phyloP scores from a whole-genome alignment of 805 yeast species.

The Lipomyces oligophaga region DNA sequence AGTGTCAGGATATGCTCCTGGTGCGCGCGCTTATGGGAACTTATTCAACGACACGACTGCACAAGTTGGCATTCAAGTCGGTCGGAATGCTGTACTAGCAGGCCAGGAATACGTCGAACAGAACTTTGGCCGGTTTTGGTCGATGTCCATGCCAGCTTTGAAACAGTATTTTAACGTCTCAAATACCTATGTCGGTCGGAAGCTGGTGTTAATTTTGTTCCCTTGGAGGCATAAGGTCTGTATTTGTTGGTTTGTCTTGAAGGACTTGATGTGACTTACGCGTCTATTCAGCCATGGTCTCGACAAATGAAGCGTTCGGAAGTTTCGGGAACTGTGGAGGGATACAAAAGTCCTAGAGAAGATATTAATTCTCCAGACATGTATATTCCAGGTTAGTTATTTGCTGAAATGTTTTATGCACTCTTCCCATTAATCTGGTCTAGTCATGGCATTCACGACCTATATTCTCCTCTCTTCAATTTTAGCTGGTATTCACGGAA shows the following conservation, averaged over 20 bases:
- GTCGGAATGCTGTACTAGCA: constrained; percentile 76
- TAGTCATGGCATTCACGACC: constrained; percentile 80
- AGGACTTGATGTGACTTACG: constrained; percentile 6
- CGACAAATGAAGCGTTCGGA: constrained; percentile 38
- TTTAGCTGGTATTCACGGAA: constrained; percentile 79
- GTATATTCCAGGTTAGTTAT: constrained; percentile 62
- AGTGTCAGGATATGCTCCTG: constrained; percentile 5
- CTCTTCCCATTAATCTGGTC: neutral
- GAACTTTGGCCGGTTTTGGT: constrained; percentile 52
- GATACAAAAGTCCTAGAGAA: constrained; percentile 71
- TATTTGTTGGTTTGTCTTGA: constrained; percentile 37
- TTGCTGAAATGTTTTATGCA: neutral
- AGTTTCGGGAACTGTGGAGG: constrained; percentile 40
- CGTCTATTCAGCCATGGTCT: constrained; percentile 22
- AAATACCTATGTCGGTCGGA: constrained; percentile 75
- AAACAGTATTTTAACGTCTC: constrained; percentile 90
- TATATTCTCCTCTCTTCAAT: constrained; percentile 81
- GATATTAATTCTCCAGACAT: constrained; percentile 95
- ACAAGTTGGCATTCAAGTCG: constrained; percentile 81
- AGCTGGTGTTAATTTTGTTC: constrained; percentile 67
- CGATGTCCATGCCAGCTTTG: constrained; percentile 48
- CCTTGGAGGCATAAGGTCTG: constrained; percentile 85
- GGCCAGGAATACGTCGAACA: constrained; percentile 77
- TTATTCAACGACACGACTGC: constrained; percentile 76
- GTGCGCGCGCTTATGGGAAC: constrained; percentile 19